Conservation (phyloP, 306 rosid species). For the Lupinus albus region DNA sequence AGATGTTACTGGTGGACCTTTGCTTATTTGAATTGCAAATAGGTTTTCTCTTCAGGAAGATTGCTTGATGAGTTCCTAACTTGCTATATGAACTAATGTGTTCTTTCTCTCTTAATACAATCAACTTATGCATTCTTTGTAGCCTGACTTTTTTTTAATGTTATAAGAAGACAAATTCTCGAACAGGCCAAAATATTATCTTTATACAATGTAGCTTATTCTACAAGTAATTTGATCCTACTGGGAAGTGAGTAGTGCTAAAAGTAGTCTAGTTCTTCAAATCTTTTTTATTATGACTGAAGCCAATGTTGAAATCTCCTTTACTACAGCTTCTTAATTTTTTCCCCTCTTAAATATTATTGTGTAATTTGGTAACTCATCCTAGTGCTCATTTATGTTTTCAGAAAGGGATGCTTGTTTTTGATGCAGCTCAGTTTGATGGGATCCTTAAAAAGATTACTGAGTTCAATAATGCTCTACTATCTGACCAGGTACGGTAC, state of each 20-base stretch:
- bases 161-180: background rate
- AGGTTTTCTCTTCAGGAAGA: constrained; percentile 2
- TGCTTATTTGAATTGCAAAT: constrained; percentile 11
- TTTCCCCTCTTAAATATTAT: constrained; percentile 27
- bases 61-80: constrained; percentile 15
- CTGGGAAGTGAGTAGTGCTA: constrained; percentile 22
- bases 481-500: constrained; percentile 67
- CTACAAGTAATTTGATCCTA: constrained; percentile 28
- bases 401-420: constrained; percentile 96
- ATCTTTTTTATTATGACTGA: background rate
- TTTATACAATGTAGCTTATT: constrained; percentile 23
- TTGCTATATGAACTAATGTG: background rate
- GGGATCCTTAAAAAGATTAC: constrained; percentile 93
- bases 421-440: constrained; percentile 88
- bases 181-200: constrained; percentile 19
- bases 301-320: constrained; percentile 12
- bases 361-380: constrained; percentile 34
- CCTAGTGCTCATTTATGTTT: constrained; percentile 40
- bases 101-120: background rate
- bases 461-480: constrained; percentile 73
- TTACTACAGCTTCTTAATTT: constrained; percentile 4
- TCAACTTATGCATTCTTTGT: background rate
- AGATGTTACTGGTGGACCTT: constrained; percentile 29
- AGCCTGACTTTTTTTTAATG: constrained; percentile 19
- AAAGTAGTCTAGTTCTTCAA: background rate